These are phyloP conservation scores for Claviceps sp. DNA, from an alignment of 2,329 filamentous ascomycete species.

Conservation along the genomic window DNA sequence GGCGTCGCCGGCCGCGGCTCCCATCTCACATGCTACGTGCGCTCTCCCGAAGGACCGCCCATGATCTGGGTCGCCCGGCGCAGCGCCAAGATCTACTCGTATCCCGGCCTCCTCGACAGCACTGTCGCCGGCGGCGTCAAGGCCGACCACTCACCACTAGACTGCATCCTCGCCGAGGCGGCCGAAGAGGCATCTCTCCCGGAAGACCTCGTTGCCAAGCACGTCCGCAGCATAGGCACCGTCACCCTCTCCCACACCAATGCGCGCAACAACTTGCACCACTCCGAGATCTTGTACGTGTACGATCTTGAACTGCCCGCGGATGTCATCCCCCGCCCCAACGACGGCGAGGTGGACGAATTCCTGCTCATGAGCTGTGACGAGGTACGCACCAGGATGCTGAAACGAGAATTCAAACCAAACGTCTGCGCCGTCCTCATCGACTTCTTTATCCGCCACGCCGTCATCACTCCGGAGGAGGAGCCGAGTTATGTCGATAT, in stretches of 20 bases:
- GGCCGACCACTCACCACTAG: constrained; percentile 49
- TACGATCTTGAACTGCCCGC: constrained; percentile 58
- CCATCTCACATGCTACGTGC: constrained; percentile 51
- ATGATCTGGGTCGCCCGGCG: constrained; percentile 62
- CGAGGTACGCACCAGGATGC: constrained; percentile 47
- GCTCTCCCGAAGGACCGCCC: constrained; percentile 22
- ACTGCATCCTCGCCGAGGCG: constrained; percentile 58
- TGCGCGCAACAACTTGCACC: constrained; percentile 15
- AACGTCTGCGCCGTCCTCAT: constrained; percentile 68
- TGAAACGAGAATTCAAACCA: constrained; percentile 64
- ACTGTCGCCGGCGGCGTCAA: constrained; percentile 68
- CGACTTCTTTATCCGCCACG: constrained; percentile 72
- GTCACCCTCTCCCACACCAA: constrained; percentile 22
- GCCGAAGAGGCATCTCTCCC: constrained; percentile 52
- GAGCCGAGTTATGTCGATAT: constrained; percentile 65
- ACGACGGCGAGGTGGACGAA: constrained; percentile 66
- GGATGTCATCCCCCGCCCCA: constrained; percentile 48
- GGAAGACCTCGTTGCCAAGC: constrained; percentile 12
- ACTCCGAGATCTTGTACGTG: constrained; percentile 43
- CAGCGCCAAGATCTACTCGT: constrained; percentile 54
- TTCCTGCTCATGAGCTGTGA: constrained; percentile 55
- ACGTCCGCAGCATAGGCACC: constrained; percentile 16
- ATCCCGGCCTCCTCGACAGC: constrained; percentile 64
- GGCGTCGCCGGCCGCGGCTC: constrained; percentile 53
- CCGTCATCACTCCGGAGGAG: constrained; percentile 56